Conservation (phyloP, 768 basidiomycete species). For the Termitomyces sp. region DNA sequence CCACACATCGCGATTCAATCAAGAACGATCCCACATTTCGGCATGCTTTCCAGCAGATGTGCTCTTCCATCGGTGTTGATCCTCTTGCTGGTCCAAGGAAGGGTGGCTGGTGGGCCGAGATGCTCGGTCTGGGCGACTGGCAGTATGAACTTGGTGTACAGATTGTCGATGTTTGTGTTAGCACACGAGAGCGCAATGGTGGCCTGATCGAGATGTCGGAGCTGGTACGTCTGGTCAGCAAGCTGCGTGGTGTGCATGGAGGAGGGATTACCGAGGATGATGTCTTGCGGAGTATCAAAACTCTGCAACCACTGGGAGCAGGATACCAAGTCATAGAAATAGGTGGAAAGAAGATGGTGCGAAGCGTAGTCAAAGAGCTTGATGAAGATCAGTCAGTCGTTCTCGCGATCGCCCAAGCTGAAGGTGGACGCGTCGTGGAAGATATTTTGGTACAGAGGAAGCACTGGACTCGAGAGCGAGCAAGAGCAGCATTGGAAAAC, state of each 20-base stretch:
- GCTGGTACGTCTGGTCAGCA: constrained; percentile 71
- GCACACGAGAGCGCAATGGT: constrained; percentile 84
- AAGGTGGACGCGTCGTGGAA: constrained; percentile 67
- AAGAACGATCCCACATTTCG: constrained; percentile 80
- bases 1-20: constrained; percentile 80
- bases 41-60: constrained; percentile 94
- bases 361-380: constrained; percentile 85
- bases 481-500: constrained; percentile 75
- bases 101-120: constrained; percentile 90
- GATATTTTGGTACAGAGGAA: constrained; percentile 50
- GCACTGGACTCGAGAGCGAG: constrained; percentile 78
- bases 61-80: constrained; percentile 90
- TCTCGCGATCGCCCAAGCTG: constrained; percentile 63
- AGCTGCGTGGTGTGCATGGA: constrained; percentile 62
- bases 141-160: constrained; percentile 94
- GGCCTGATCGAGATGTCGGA: constrained; percentile 89
- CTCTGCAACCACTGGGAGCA: constrained; percentile 82
- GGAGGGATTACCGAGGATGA: constrained; percentile 84
- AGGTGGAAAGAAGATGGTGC: constrained; percentile 73
- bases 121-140: constrained; percentile 89
- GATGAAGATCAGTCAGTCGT: constrained; percentile 87
- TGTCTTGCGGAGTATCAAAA: constrained; percentile 76
- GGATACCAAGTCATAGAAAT: constrained; percentile 84
- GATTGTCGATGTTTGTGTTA: constrained; percentile 88
- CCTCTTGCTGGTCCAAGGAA: constrained; percentile 82